Base-by-base conservation (phyloP, 2,329 filamentous ascomycete species). In the Penicillium sp. region DNA sequence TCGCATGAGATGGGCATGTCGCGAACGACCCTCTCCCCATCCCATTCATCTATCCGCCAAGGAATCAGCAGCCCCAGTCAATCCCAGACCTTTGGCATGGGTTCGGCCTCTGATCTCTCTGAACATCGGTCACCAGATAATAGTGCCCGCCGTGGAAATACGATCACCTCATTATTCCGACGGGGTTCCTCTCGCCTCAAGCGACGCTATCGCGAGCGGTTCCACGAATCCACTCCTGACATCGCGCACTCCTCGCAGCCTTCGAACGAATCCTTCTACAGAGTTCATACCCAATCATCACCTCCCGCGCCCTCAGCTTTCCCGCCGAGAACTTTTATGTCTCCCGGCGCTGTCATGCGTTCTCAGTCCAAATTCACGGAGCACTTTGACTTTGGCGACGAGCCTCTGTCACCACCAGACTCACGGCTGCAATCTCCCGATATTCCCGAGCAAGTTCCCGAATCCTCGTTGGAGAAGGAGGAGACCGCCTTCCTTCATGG, bases 311-410 rank as follows among this genome's bases (percentile, higher is more conserved):
- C 61, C 12, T 68, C 73, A 4, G 62, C 70, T 10, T 65, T 71
- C 29, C 67, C 72, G 13, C 68, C 72, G 6, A 70, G 71, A 49
- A 65, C 71, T 2, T 76, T 79, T 52, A 72, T 77, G 50, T 75
- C 76, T 42, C 79, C 81, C 18, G 79, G 77, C 36, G 77, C 86
- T 6, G 87, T 90, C 6, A 87, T 88, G 64, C 85, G 92, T 51
- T 94, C 90, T 4, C 86, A 89, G 72, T 96, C 92, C 34, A 92
- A 90, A 51, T 97, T 97, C 75, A 84, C 89, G 45, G 93, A 97
- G 74, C 91, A 96, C 65, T 42, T 42, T 16, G 24, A 42, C 36
- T 80, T 96, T 12, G 92, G 91, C 4, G 93, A 96, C 66, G 81
- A 90, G 47, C 88, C 90, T 2, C 72, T 92, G 12, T 94, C 91